Evolutionary conservation across 2,329 filamentous ascomycete genomes (phyloP), one percentile per base, ranked within the genome.

Genomic region (Plenodomus biglobosus): DNA sequence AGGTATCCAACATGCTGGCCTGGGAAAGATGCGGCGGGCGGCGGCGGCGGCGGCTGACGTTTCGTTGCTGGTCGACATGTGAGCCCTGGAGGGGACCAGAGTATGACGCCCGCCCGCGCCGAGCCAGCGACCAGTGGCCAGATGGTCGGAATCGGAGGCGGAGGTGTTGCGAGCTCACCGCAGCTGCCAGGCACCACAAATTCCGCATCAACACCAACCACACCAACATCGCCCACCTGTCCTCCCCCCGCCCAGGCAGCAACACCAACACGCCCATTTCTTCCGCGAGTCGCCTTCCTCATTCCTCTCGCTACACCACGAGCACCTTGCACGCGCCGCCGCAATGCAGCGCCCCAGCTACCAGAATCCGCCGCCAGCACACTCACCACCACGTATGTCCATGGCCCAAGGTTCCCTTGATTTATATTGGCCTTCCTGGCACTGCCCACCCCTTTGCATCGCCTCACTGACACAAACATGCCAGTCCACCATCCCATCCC

Each of bases 331-430:
- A 30, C 40, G 34, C 44, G 32, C 50, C 44, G 32, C 50, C 72
- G 81, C 69, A 53, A 96, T 96, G 92, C 92, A 96, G 77, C 88
- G 91, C 72, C 81, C 86, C 70, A 80, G 84, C 45, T 96, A 94
- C 77, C 84, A 85, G 53, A 73, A 74, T 73, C 88, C 92, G 68
- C 79, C 82, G 58, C 84, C 83, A 22, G 84, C 85, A 51, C 83
- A 86, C 63, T 96, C 91, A 69, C 92, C 92, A 70, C 92, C 92
- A 59, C 85, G 61, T 97, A 57, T 19, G 59, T 58, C n/a, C 20
- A 7, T 17, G n/a, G n/a, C n/a, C n/a, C n/a, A n/a, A n/a, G n/a
- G n/a, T n/a, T n/a, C n/a, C n/a, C n/a, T n/a, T n/a, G n/a, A n/a
- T n/a, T n/a, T n/a, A n/a, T n/a, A n/a, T n/a, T n/a, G n/a, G n/a